Percentiles rank a stretch among this genome's conserved stretches.
phyloP scores from a whole-genome alignment of 768 basidiomycete genomes.

The Tubosaeta sp. region DNA sequence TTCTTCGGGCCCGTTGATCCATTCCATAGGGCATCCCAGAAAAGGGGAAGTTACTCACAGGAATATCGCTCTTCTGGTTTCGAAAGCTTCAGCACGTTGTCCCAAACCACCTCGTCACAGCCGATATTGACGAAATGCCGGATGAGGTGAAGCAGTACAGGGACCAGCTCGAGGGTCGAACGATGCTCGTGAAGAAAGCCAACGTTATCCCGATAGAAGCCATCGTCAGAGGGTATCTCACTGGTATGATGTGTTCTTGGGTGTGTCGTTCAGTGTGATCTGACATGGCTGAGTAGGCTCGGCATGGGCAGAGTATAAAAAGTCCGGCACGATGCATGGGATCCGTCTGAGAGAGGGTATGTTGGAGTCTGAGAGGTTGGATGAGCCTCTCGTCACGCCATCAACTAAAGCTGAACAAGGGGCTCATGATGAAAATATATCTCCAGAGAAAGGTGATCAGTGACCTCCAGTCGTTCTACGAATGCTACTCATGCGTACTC shows the following conservation, averaged over 20 bases:
- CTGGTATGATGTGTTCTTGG: slow-evolving; percentile 51
- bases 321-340: slow-evolving; percentile 81
- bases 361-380: slow-evolving; percentile 80
- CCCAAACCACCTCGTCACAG: slow-evolving; percentile 86
- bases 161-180: slow-evolving; percentile 73
- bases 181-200: slow-evolving; percentile 90
- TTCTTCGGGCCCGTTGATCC: background rate
- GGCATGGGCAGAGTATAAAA: slow-evolving; percentile 93
- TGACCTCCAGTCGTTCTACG: slow-evolving; percentile 2
- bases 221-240: slow-evolving; percentile 93
- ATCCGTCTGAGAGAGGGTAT: slow-evolving; percentile 70
- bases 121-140: slow-evolving; percentile 78
- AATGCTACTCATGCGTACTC: slow-evolving; percentile 1
- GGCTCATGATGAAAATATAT: slow-evolving; percentile 93
- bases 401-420: slow-evolving; percentile 97
- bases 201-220: slow-evolving; percentile 89
- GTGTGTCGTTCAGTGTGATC: background rate
- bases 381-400: slow-evolving; percentile 87
- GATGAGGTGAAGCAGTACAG: slow-evolving; percentile 68
- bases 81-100: slow-evolving; percentile 71
- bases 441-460: slow-evolving; percentile 63
- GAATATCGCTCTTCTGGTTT: slow-evolving; percentile 96
- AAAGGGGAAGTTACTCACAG: slow-evolving; percentile 87
- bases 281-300: slow-evolving; percentile 59
- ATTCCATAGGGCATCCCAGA: slow-evolving; percentile 79